phyloP scores from a whole-genome alignment of 2,329 filamentous ascomycete genomes.

The Fusarium sp. region DNA sequence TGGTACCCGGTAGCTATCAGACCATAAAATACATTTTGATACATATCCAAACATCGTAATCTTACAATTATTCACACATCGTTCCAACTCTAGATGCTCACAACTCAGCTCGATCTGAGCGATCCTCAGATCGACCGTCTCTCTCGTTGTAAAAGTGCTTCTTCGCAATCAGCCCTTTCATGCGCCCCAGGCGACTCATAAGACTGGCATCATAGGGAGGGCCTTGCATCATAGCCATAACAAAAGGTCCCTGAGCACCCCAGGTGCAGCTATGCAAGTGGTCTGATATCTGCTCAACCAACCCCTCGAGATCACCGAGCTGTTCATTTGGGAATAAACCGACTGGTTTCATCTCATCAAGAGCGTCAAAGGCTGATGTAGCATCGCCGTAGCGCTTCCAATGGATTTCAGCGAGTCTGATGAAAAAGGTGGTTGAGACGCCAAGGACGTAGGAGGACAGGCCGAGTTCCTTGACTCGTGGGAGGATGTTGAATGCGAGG shows the following conservation, averaged over 20 bases:
- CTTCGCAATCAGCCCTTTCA: conserved; percentile 11
- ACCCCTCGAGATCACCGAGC: conserved; percentile 16
- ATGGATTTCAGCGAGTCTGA: conserved; percentile 70
- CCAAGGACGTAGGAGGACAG: conserved; percentile 78
- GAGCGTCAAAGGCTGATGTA: conserved; percentile 62
- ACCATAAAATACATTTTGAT: conserved; percentile 2
- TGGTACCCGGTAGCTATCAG: neutral
- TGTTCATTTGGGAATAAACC: conserved; percentile 68
- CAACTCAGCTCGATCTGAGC: neutral
- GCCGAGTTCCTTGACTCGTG: conserved; percentile 74
- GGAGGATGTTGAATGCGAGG: conserved; percentile 70
- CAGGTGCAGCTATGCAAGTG: conserved; percentile 52
- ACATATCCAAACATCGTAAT: neutral
- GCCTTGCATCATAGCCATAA: conserved; percentile 54
- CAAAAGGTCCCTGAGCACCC: conserved; percentile 54
- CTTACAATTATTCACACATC: neutral
- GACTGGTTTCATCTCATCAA: conserved; percentile 74
- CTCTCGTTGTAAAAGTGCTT: conserved; percentile 5
- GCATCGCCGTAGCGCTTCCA: conserved; percentile 73
- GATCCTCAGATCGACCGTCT: neutral
- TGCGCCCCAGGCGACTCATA: conserved; percentile 40
- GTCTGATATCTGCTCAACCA: conserved; percentile 49
- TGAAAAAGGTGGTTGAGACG: conserved; percentile 76
- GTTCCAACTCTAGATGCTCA: neutral
- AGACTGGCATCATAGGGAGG: conserved; percentile 50